Evolutionary conservation across 176 grass and related monocot genomes (phyloP).

Genomic region (Ensete ventricosum): DNA sequence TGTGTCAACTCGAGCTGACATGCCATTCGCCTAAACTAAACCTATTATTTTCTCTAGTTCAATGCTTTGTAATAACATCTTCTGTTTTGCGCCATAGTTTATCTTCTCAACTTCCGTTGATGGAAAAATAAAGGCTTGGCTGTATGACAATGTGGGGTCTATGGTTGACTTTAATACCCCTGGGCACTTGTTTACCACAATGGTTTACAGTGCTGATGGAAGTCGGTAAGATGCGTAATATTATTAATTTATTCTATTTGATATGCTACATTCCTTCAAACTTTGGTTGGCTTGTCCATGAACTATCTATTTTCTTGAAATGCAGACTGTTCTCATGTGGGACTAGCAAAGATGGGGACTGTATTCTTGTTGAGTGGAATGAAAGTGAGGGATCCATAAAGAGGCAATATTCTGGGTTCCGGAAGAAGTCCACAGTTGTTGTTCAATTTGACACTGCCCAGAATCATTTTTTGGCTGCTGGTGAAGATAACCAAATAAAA

Average conservation of each 20-base stretch:
- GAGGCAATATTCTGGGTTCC: conserved; percentile 74
- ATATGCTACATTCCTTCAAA: conserved; percentile 10
- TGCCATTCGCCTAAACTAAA: background rate
- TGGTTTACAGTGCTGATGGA: conserved; percentile 95
- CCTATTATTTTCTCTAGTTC: background rate
- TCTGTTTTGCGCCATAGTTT: conserved; percentile 49
- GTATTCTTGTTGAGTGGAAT: conserved; percentile 91
- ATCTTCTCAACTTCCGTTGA: conserved; percentile 95
- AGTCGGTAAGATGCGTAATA: conserved; percentile 44
- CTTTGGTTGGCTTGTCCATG: background rate
- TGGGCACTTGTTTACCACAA: conserved; percentile 89
- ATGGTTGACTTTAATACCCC: conserved; percentile 93
- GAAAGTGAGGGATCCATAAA: conserved; percentile 99
- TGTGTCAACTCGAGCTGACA: background rate
- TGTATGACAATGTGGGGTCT: conserved; percentile 91
- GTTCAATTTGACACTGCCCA: conserved; percentile 95
- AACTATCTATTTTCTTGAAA: conserved; percentile 3
- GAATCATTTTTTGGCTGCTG: conserved; percentile 93
- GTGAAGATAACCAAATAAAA: conserved; percentile 91
- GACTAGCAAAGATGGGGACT: conserved; percentile 93
- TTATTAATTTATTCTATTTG: conserved; percentile 3
- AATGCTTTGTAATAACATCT: background rate
- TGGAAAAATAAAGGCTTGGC: conserved; percentile 99
- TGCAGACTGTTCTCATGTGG: conserved; percentile 95
- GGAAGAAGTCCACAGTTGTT: conserved; percentile 57